A percentile compares a stretch with the other conserved stretches of the same genome.
Evolutionary conservation across 371 early-diverging fungal species (phyloP).

Genomic region (Choanephora cucurbitarum): DNA sequence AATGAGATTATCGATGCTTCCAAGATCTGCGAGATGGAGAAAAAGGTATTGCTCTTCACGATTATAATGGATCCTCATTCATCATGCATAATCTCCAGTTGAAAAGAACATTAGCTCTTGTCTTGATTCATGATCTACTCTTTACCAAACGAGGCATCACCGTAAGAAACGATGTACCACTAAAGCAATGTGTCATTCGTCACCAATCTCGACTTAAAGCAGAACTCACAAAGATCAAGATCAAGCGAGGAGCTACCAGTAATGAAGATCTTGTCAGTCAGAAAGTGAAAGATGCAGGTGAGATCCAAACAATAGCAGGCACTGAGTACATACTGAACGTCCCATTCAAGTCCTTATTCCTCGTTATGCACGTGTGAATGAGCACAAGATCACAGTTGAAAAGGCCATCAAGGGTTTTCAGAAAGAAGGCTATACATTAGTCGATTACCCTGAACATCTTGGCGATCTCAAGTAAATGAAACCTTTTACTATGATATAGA

Average conservation of each 20-base stretch:
- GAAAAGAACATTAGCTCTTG: constrained; percentile 53
- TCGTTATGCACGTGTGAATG: constrained; percentile 78
- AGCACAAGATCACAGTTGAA: constrained; percentile 66
- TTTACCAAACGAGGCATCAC: constrained; percentile 77
- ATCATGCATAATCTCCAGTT: constrained; percentile 19
- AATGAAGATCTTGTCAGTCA: constrained; percentile 76
- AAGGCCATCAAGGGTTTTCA: constrained; percentile 68
- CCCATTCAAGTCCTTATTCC: constrained; percentile 56
- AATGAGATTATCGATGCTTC: constrained; percentile 59
- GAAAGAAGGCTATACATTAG: constrained; percentile 58
- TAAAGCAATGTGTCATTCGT: constrained; percentile 65
- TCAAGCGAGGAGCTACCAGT: constrained; percentile 59
- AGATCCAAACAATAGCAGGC: neutral
- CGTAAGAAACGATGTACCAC: constrained; percentile 57
- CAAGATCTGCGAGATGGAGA: constrained; percentile 48
- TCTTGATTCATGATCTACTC: constrained; percentile 84
- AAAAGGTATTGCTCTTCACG: too few species aligned
- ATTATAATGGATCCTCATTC: too few species aligned
- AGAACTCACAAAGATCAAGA: constrained; percentile 76
- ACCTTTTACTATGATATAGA: neutral
- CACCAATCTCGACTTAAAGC: constrained; percentile 73
- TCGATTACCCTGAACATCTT: constrained; percentile 41
- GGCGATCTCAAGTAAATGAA: constrained; percentile 35
- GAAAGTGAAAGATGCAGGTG: constrained; percentile 54
- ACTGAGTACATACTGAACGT: neutral